Percentiles rank a stretch among this genome's conserved stretches.
Evolutionary conservation across 805 yeast genomes (phyloP).

Genomic region (Candida palmyrensis): DNA sequence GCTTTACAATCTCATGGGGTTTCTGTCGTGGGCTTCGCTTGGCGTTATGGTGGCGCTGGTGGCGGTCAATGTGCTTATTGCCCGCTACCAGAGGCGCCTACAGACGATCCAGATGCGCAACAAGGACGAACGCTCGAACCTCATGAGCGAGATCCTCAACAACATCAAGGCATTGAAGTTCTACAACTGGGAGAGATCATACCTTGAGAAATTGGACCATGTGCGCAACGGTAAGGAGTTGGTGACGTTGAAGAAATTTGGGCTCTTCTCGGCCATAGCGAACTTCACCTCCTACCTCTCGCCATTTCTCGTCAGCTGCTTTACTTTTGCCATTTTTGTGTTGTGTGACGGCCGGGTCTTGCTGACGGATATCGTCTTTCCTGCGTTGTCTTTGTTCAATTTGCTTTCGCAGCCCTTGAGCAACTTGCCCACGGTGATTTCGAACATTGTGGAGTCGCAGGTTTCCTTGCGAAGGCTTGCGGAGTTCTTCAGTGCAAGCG

Average conservation of each 20-base stretch:
- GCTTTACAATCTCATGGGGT: slow-evolving; percentile 68
- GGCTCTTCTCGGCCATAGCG: slow-evolving; percentile 63
- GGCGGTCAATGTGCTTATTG: slow-evolving; percentile 70
- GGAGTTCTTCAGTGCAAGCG: slow-evolving; percentile 66
- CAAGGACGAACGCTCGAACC: slow-evolving; percentile 89
- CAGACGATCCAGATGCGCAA: slow-evolving; percentile 84
- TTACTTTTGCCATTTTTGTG: slow-evolving; percentile 81
- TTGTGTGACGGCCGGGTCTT: slow-evolving; percentile 55
- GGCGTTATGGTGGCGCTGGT: slow-evolving; percentile 69
- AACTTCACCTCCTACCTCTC: slow-evolving; percentile 78
- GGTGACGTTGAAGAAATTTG: slow-evolving; percentile 67
- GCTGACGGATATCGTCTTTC: slow-evolving; percentile 87
- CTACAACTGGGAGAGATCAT: slow-evolving; percentile 94
- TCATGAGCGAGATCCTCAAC: slow-evolving; percentile 81
- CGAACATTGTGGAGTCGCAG: slow-evolving; percentile 85
- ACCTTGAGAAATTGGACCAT: slow-evolving; percentile 61
- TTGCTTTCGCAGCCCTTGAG: slow-evolving; percentile 87
- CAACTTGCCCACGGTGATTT: slow-evolving; percentile 87
- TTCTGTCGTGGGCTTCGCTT: slow-evolving; percentile 96
- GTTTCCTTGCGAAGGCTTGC: slow-evolving; percentile 75
- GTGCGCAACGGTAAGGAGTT: slow-evolving; percentile 89
- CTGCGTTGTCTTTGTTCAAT: slow-evolving; percentile 85
- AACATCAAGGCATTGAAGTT: slow-evolving; percentile 89
- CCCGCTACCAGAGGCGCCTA: slow-evolving; percentile 60
- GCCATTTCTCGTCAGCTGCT: slow-evolving; percentile 84